phyloP scores from a whole-genome alignment of 2,329 filamentous ascomycete species.

The Lachnellula arida region DNA sequence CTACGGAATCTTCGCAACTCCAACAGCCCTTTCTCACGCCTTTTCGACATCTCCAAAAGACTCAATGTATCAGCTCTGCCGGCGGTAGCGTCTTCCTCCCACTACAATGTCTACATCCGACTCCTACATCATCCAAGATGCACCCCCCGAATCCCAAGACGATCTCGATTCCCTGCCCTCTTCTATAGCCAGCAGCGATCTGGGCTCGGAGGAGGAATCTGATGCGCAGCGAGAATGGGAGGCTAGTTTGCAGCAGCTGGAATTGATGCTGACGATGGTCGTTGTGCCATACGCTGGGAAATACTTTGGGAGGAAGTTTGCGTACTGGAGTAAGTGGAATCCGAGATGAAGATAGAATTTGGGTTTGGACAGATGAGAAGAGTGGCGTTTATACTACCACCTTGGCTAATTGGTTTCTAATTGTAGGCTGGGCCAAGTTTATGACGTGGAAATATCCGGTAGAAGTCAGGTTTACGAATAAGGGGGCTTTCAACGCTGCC shows the following conservation, averaged over 20 bases:
- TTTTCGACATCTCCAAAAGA: constrained; percentile 1
- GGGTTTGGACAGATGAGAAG: not conserved
- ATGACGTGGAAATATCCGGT: constrained; percentile 94
- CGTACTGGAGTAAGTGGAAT: constrained; percentile 78
- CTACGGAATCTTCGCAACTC: not conserved
- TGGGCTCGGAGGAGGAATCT: constrained; percentile 56
- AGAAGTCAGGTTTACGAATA: constrained; percentile 62
- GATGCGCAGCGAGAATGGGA: constrained; percentile 96
- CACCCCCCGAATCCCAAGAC: constrained; percentile 47
- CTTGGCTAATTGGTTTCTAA: constrained; percentile 4
- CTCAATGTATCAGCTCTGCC: constrained; percentile 25
- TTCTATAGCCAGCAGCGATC: constrained; percentile 46
- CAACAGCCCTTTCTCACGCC: not conserved
- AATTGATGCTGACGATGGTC: constrained; percentile 90
- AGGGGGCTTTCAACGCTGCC: constrained; percentile 56
- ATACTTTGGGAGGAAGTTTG: constrained; percentile 89
- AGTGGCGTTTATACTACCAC: no score
- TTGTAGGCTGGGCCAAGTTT: constrained; percentile 78
- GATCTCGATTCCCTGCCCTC: constrained; percentile 63
- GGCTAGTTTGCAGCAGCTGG: constrained; percentile 86
- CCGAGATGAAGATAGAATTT: not conserved
- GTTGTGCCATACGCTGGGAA: constrained; percentile 91
- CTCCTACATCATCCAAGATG: constrained; percentile 32
- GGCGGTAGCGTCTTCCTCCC: constrained; percentile 22
- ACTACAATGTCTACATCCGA: constrained; percentile 27